Conservation (phyloP, 169 alveolate genomes). For the Cryptosporidium bovis region DNA sequence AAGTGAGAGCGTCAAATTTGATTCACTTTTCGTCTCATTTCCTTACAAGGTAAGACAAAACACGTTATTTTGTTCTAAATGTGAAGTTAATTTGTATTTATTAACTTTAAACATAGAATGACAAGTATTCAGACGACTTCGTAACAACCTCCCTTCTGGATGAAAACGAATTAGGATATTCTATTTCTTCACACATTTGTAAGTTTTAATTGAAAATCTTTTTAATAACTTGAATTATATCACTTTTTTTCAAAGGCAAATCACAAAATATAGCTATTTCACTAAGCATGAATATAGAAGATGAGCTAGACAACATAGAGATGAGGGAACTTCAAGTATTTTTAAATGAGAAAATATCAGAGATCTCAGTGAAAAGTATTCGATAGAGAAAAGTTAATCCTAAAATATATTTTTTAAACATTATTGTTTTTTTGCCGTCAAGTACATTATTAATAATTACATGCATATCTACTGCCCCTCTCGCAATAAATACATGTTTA, state of each 20-base stretch:
- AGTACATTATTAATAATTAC: too few relatives aligned
- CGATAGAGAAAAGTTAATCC: too few relatives aligned
- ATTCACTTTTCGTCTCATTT: background rate
- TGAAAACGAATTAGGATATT: conserved; percentile 30
- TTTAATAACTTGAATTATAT: background rate
- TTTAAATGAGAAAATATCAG: conserved; percentile 9
- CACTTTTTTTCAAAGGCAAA: conserved; percentile 12
- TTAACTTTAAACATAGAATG: background rate
- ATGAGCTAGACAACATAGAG: background rate
- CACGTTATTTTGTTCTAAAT: background rate
- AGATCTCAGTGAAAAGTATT: background rate
- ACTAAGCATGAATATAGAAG: conserved; percentile 9
- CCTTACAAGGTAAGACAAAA: background rate
- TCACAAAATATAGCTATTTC: conserved; percentile 6
- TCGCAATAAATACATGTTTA: too few relatives aligned
- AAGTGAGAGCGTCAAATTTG: background rate
- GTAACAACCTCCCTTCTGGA: conserved; percentile 45
- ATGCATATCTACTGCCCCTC: too few relatives aligned
- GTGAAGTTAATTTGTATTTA: background rate
- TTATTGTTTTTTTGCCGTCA: background rate
- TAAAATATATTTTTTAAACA: background rate
- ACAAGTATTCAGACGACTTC: background rate
- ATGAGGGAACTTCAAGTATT: conserved; percentile 1
- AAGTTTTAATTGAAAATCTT: background rate
- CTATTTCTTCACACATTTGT: conserved; percentile 57